Evolutionary conservation across 768 basidiomycete genomes (phyloP), one percentile per base, ranked within the genome.

Genomic region (Pleurotus citrinopileatus): DNA sequence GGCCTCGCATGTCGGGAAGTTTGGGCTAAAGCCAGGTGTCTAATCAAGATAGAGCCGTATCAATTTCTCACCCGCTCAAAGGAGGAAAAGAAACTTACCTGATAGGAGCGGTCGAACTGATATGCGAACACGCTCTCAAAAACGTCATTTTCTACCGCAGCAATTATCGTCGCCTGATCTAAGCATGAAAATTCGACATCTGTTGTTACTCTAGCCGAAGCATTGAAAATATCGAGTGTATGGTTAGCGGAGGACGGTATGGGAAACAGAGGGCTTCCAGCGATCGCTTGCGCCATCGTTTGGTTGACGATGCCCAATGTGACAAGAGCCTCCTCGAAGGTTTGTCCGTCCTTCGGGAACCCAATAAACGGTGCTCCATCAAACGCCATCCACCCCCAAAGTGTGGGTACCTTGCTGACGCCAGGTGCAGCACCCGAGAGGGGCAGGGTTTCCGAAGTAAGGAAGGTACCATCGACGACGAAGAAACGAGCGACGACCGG

Each of bases 331-430:
- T 51, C 17, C 1, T 22, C 22, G 10, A 51, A 23, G 8, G 48
- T 51, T 37, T 51, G 48, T 19, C 48, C 48, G 25, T 51, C 48
- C 29, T 37, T 34, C 20, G 48, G 48, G 50, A 68, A 71, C 1
- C 72, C 70, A 26, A 75, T 67, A 58, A 81, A 77, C 36, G 76
- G 72, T 0, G 74, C 67, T 0, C 79, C 80, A 58, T 81, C 79
- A 54, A 78, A 78, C 17, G 74, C 65, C 74, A 78, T 79, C 70
- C 73, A 75, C 1, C 79, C 79, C 56, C 76, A 74, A 55, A 82
- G 70, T 36, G 75, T 70, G 52, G 76, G 76, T 0, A 74, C 78
- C 22, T 73, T 63, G 29, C 48, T 51, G 4, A 76, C 76, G 1
- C 69, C 65, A 0, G 70, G 71, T 0, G 73, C 75, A 1, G 63